Evolutionary conservation across 345 rosid genomes (phyloP), one percentile per base, ranked within the genome.

Genomic region (Euphorbia pulcherrima): DNA sequence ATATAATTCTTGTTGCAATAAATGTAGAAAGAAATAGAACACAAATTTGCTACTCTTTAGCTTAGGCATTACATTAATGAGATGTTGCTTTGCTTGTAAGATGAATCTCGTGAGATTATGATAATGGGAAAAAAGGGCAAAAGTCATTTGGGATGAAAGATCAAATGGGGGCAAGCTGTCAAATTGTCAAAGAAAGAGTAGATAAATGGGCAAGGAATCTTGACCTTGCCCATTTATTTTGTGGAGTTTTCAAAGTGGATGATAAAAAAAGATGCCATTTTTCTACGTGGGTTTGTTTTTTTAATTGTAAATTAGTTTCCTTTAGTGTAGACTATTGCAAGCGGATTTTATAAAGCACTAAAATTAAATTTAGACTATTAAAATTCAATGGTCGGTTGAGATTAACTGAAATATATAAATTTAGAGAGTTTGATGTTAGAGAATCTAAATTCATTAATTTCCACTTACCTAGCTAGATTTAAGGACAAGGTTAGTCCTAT

Each of bases 201-300:
- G 73, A 78, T 67, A 76, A 72, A 44, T 74, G 80, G 82, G 78
- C 77, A 76, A 84, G 85, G 91, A 84, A 87, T 84, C 84, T 87
- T 77, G 82, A 76, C 78, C 68, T 62, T 61, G 65, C 20, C 2
- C 11, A 12, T 70, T 52, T 52, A 47, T 30, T 69, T 67, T 47
- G 2, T 53, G 16, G 62, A 52, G 59, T 73, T 60, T 69, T 61
- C 21, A 16, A 10, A 6, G 68, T 60, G 75, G 76, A 68, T 60
- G 51, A 54, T 71, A 81, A 80, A 54, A 72, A 81, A 80, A 73
- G 86, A 80, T 83, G 79, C 84, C 69, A 20, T 69, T 33, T 44
- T 72, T 72, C 57, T 64, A 39, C 61, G 39, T 47, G 69, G 30
- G 37, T 40, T 39, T 46, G 29, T 23, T 46, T 8, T 37, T 18